A percentile compares a stretch with the other conserved stretches of the same genome.
phyloP scores from a whole-genome alignment of 371 early-diverging fungal species.

The Saksenaea oblongispora region DNA sequence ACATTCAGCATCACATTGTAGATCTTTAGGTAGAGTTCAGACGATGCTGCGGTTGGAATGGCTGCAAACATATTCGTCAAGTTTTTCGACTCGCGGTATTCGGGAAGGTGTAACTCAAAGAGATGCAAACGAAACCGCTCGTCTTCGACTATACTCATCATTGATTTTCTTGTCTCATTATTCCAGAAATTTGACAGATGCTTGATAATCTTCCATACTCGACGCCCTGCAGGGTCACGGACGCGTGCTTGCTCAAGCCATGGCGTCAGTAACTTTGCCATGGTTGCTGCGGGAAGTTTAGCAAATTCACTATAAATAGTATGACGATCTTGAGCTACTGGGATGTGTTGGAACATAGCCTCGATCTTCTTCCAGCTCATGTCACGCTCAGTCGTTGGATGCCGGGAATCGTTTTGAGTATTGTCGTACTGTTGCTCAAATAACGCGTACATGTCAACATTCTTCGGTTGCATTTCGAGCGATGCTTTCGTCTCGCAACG shows the following conservation, averaged over 20 bases:
- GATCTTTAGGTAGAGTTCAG: not conserved
- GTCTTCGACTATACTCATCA: not conserved
- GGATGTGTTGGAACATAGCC: not conserved
- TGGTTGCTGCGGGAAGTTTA: not conserved
- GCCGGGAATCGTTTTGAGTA: not conserved
- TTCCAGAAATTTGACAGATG: not conserved
- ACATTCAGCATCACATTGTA: slow-evolving; percentile 30
- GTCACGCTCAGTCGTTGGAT: not conserved
- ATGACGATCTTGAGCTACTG: not conserved
- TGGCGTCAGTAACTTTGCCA: not conserved
- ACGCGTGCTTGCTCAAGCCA: not conserved
- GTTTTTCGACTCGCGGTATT: not conserved
- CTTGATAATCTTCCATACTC: not conserved
- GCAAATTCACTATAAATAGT: not conserved
- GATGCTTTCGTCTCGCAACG: not conserved
- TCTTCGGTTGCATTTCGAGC: not conserved
- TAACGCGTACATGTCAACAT: not conserved
- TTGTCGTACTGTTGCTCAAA: not conserved
- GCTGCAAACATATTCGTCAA: not conserved
- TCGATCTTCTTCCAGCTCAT: not conserved
- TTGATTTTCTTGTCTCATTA: not conserved
- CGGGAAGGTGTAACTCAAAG: not conserved
- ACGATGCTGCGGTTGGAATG: not conserved
- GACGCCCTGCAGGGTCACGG: not conserved
- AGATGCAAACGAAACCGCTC: not conserved